phyloP scores from a whole-genome alignment of 108 stramenopile genomes.

The Pseudonitzschia delicatissima region DNA sequence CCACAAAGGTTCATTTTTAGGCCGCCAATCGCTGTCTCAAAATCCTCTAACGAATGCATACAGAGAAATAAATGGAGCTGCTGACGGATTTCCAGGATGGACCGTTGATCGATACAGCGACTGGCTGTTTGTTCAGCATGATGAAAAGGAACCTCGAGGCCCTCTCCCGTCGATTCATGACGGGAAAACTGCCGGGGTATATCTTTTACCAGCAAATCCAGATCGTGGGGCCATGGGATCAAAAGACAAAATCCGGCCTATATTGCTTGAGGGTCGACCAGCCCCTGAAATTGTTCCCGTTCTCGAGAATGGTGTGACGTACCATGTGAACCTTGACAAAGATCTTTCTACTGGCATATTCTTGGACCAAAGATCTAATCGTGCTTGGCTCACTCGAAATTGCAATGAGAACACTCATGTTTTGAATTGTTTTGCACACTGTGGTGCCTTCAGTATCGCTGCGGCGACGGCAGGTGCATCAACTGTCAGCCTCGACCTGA shows the following conservation, averaged over 20 bases:
- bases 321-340: constrained; percentile 62
- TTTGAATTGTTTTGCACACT: constrained; percentile 83
- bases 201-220: constrained; percentile 57
- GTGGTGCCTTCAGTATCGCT: constrained; percentile 78
- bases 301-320: constrained; percentile 70
- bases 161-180: constrained; percentile 83
- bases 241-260: constrained; percentile 39
- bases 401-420: constrained; percentile 66
- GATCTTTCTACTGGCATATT: constrained; percentile 85
- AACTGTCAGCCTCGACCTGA: constrained; percentile 74
- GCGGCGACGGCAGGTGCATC: constrained; percentile 77
- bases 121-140: constrained; percentile 76
- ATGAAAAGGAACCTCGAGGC: constrained; percentile 55
- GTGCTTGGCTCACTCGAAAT: constrained; percentile 66
- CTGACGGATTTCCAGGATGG: constrained; percentile 85
- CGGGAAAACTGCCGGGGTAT: constrained; percentile 74
- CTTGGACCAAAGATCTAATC: constrained; percentile 72
- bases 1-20: constrained; percentile 62
- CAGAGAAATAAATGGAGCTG: constrained; percentile 80
- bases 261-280: constrained; percentile 63
- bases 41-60: constrained; percentile 67
- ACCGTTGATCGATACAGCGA: constrained; percentile 76
- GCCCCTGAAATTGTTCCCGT: constrained; percentile 62
- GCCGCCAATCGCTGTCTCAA: constrained; percentile 44
- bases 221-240: constrained; percentile 66